phyloP scores from a whole-genome alignment of 2,329 filamentous ascomycete genomes.

The Verticillium klebahnii region DNA sequence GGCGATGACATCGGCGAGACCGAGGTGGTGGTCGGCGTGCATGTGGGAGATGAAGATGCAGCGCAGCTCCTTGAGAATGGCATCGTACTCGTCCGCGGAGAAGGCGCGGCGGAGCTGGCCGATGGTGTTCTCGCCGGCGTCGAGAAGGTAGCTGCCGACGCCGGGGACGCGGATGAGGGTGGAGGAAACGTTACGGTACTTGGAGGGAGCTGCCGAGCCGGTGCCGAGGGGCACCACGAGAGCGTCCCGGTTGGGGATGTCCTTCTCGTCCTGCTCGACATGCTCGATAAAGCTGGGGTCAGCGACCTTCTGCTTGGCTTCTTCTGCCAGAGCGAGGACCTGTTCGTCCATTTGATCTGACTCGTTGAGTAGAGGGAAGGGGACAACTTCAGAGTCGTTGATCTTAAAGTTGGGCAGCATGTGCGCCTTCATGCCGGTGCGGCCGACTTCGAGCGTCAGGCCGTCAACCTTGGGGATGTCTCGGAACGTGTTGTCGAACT shows the following conservation, averaged over 20 bases:
- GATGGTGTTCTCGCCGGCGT: slow-evolving; percentile 88
- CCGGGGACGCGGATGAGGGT: slow-evolving; percentile 82
- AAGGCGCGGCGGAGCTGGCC: slow-evolving; percentile 80
- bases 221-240: slow-evolving; percentile 88
- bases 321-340: slow-evolving; percentile 48
- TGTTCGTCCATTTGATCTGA: slow-evolving; percentile 30
- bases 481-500: slow-evolving; percentile 52
- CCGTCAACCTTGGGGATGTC: slow-evolving; percentile 4
- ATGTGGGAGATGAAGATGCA: slow-evolving; percentile 92
- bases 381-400: slow-evolving; percentile 40
- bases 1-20: slow-evolving; percentile 73
- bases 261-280: slow-evolving; percentile 50
- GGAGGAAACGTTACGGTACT: slow-evolving; percentile 91
- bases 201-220: slow-evolving; percentile 83
- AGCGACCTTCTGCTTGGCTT: slow-evolving; percentile 36
- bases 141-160: slow-evolving; percentile 82
- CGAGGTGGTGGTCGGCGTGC: slow-evolving; percentile 94
- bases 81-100: slow-evolving; percentile 55
- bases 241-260: slow-evolving; percentile 68
- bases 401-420: slow-evolving; percentile 43
- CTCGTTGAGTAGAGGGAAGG: slow-evolving; percentile 35
- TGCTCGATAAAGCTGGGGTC: slow-evolving; percentile 40
- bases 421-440: slow-evolving; percentile 37
- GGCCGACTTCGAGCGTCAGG: slow-evolving; percentile 26
- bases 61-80: slow-evolving; percentile 73